Percentiles rank a stretch among this genome's conserved stretches.
Conservation (phyloP, 108 stramenopile genomes). For the Ochromonas danica region DNA sequence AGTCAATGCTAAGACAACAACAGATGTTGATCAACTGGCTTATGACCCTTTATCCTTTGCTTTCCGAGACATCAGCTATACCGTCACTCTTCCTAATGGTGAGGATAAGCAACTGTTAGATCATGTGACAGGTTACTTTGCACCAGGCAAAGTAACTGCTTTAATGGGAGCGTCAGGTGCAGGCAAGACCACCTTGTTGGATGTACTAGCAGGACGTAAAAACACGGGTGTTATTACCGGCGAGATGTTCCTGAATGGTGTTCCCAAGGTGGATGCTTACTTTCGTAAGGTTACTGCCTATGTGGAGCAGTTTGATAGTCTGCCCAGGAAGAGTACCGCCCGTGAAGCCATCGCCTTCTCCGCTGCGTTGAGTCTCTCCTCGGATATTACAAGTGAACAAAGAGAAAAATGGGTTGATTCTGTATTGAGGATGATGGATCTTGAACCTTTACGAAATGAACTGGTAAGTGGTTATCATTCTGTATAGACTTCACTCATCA, state of each 20-base stretch:
- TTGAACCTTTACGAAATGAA: conserved; percentile 63
- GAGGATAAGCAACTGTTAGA: conserved; percentile 17
- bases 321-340: conserved; percentile 74
- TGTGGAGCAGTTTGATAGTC: conserved; percentile 60
- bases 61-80: conserved; percentile 37
- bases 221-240: conserved; percentile 50
- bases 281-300: conserved; percentile 35
- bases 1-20: no score
- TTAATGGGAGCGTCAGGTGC: conserved; percentile 53
- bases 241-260: conserved; percentile 60
- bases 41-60: conserved; percentile 2
- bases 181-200: conserved; percentile 49
- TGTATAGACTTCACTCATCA: no score
- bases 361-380: conserved; percentile 50
- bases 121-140: conserved; percentile 20
- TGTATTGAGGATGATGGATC: conserved; percentile 72
- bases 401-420: conserved; percentile 63
- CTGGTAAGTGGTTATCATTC: no score
- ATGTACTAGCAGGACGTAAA: conserved; percentile 50
- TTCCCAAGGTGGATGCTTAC: conserved; percentile 13
- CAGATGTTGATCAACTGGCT: background rate
- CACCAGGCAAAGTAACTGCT: conserved; percentile 36
- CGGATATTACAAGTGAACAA: background rate
- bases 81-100: conserved; percentile 24
- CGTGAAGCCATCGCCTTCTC: conserved; percentile 78